Evolutionary conservation across 2,329 filamentous ascomycete species (phyloP), one percentile per base, ranked within the genome.

Genomic region (Fonsecaea monophora): DNA sequence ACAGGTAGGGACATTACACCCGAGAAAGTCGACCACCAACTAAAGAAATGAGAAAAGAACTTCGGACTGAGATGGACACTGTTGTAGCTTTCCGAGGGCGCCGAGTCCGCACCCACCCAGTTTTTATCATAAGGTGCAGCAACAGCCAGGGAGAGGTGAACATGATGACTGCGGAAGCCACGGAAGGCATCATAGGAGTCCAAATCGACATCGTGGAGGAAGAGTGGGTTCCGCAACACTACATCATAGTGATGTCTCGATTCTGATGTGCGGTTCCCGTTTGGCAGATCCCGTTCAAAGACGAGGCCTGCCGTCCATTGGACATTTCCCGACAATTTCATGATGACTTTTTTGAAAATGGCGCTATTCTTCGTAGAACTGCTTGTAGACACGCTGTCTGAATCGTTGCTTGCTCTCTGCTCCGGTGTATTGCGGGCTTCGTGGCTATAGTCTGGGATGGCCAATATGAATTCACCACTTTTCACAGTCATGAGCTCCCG

Each of bases 31-130:
- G 91, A 94, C 93, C 94, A 98, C 95, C 95, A 99, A 65, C 89
- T 89, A 81, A 94, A 98, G 83, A 99, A 99, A 77, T 99, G 95
- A 0, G 94, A 97, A 77, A 99, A 99, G 82, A 99, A 97, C 8
- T 94, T 89, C 5, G 95, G 95, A 1, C 92, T 95, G 35, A 99
- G 85, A 78, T 99, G 96, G 1, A 98, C 91, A 0, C 94, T 93
- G 76, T 99, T 99, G 82, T 99, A 99, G 76, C 94, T 98, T 70
- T 89, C 87, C 0, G 94, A 96, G 3, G 90, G 87, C 70, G 91
- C 88, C 3, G 88, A 81, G 73, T 90, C 91, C 2, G 90, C 86
- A 1, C 92, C 86, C 42, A 89, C 86, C 95, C 94, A 97, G 74
- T 97, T 90, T 48, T 93, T 87, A 75, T 94, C 91, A 38, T 90